Evolutionary conservation across 129 eudicot species (phyloP), one percentile per base, ranked within the genome.

Genomic region (Tanacetum coccineum): DNA sequence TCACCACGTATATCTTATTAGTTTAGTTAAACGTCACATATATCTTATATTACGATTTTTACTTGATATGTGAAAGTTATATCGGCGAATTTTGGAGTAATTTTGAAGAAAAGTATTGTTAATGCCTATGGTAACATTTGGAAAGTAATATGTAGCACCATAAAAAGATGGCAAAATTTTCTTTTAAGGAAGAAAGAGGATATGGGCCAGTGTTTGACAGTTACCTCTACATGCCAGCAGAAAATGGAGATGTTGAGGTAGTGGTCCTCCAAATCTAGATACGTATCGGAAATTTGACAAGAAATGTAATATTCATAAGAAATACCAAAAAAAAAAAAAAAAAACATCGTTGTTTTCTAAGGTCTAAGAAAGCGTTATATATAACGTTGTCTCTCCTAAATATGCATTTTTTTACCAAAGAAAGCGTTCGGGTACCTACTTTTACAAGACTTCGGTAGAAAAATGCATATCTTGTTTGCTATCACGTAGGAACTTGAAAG

Each of bases 211-310:
- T 51, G 75, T 8, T 52, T 68, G 75, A 68, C 22, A 76, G 66
- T 68, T 50, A 14, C 80, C 62, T 59, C 44, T 32, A 21, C 50
- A 68, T 68, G 79, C 74, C 74, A 75, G 74, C 80, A 51, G 64
- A 75, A 40, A 60, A 57, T 66, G 46, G 64, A 56, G 20, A 48
- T 47, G 66, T 9, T 15, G 66, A 39, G 70, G 53, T 19, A 67
- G 70, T 76, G 80, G 80, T 76, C 75, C 70, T 76, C 59, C 48
- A 52, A 50, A 28, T 13, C 25, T 25, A 55, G 60, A 74, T 58
- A 66, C 21, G 70, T 51, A 67, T 68, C 65, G 14, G 14, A 39
- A 30, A 68, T 20, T 52, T 68, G 70, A 52, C 50, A 60, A 68
- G 25, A 50, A 25, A 36, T 19, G 39, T 57, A 49, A 49, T 21